phyloP scores from a whole-genome alignment of 2,329 filamentous ascomycete species.

The Penicillium italicum region DNA sequence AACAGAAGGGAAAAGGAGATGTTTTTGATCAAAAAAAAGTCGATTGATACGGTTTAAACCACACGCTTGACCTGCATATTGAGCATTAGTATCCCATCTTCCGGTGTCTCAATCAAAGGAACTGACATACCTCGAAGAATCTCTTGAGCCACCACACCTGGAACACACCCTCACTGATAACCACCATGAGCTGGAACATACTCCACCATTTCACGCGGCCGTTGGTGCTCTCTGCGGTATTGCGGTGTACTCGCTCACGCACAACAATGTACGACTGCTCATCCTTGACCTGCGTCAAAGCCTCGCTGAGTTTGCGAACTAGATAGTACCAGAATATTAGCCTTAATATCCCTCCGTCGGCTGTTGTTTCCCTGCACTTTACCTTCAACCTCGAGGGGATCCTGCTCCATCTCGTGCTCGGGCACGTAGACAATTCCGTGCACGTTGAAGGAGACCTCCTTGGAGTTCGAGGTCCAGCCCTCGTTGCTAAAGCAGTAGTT shows the following conservation, averaged over 20 bases:
- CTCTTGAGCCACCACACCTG: constrained; percentile 99
- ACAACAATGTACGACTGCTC: constrained; percentile 97
- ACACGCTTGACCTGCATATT: constrained; percentile 46
- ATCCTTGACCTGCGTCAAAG: constrained; percentile 89
- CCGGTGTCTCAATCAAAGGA: background rate
- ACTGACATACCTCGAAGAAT: constrained; percentile 73
- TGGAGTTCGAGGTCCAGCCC: constrained; percentile 91
- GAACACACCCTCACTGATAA: constrained; percentile 90
- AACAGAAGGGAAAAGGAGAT: background rate
- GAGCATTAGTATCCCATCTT: constrained; percentile 7
- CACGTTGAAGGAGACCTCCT: constrained; percentile 99
- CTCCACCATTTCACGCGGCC: constrained; percentile 99
- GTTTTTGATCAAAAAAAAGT: background rate
- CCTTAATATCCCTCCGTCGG: background rate
- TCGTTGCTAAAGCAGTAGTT: constrained; percentile 99
- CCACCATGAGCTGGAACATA: constrained; percentile 85
- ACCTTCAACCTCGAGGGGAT: constrained; percentile 91
- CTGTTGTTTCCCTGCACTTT: constrained; percentile 29
- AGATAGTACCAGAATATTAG: constrained; percentile 6
- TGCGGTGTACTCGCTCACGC: constrained; percentile 91
- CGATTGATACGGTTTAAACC: constrained; percentile 33
- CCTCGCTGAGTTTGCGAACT: constrained; percentile 81
- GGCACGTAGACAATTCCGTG: constrained; percentile 97
- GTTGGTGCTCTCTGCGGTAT: constrained; percentile 98
- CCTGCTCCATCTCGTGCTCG: constrained; percentile 75